These are phyloP conservation scores for Clonostachys sp. DNA, from an alignment of 2,329 filamentous ascomycete species.

Conservation along the genomic window DNA sequence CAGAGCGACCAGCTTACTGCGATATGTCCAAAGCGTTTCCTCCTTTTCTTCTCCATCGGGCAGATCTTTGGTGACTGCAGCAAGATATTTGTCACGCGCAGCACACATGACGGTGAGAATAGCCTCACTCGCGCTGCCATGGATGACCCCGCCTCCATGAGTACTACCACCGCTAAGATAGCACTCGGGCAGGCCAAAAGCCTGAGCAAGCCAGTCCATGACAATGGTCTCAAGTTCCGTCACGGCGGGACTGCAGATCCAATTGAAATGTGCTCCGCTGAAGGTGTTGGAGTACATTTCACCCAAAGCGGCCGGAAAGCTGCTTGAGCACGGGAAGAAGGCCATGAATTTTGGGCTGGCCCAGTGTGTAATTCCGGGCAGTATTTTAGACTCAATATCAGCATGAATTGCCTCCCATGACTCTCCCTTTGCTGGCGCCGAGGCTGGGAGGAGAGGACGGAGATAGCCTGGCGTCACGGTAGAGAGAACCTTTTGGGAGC, in stretches of 20 bases:
- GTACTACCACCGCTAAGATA: constrained; percentile 70
- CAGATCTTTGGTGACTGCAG: constrained; percentile 49
- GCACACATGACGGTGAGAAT: constrained; percentile 84
- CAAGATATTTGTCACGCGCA: constrained; percentile 74
- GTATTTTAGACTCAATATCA: constrained; percentile 81
- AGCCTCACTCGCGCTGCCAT: constrained; percentile 85
- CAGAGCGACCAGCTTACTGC: constrained; percentile 64
- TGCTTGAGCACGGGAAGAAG: constrained; percentile 82
- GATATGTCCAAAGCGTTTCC: constrained; percentile 55
- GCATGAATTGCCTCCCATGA: constrained; percentile 74
- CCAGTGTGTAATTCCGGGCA: constrained; percentile 93
- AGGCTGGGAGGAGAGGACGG: constrained; percentile 67
- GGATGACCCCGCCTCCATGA: constrained; percentile 84
- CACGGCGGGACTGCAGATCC: constrained; percentile 88
- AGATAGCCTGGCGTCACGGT: constrained; percentile 83
- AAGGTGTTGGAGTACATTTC: constrained; percentile 91
- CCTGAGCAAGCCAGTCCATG: constrained; percentile 83
- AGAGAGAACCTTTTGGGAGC: constrained; percentile 67
- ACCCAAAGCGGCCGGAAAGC: constrained; percentile 81
- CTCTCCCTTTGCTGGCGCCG: constrained; percentile 62
- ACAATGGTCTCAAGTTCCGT: constrained; percentile 93
- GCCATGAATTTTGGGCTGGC: constrained; percentile 93
- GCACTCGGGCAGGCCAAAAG: constrained; percentile 66
- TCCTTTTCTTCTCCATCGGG: constrained; percentile 61
- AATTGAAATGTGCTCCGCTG: constrained; percentile 91